phyloP scores from a whole-genome alignment of 1,284 basidiomycete species.

The Vanrija sp. region DNA sequence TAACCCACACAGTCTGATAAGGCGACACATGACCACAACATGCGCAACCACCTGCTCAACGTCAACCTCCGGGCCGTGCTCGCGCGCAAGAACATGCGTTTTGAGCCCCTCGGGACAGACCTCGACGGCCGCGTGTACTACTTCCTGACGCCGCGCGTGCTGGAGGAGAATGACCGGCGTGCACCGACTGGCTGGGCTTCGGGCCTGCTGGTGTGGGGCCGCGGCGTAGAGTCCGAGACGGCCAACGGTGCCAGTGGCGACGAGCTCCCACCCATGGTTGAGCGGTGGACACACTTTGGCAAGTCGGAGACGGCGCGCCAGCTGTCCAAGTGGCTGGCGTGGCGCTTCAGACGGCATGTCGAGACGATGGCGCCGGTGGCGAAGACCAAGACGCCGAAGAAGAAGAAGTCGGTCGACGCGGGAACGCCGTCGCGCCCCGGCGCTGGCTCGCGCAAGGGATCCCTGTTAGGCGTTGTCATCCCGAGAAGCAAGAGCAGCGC shows the following conservation, averaged over 20 bases:
- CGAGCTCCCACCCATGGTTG: conserved; percentile 19
- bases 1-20: conserved; percentile 8
- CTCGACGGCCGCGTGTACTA: conserved; percentile 38
- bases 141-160: conserved; percentile 22
- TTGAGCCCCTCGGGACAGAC: conserved; percentile 35
- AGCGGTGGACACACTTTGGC: conserved; percentile 40
- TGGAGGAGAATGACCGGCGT: conserved; percentile 28
- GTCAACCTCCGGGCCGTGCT: conserved; percentile 24
- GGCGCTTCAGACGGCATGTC: conserved; percentile 10
- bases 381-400: not conserved
- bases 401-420: conserved; percentile 5
- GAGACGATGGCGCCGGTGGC: conserved; percentile 2
- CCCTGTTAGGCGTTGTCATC: not conserved
- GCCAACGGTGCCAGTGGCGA: not conserved
- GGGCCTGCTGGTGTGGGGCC: conserved; percentile 36
- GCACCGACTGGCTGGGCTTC: conserved; percentile 38
- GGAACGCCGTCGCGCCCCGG: too few species aligned
- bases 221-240: conserved; percentile 14
- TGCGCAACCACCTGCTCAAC: conserved; percentile 16
- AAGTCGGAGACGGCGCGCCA: conserved; percentile 16
- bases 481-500: not conserved
- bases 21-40: conserved; percentile 20
- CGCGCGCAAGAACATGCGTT: conserved; percentile 18
- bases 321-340: conserved; percentile 29
- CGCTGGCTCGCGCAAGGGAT: not conserved